Conservation (phyloP, 441 rosid species). For the Euphorbia schlechtendalii region DNA sequence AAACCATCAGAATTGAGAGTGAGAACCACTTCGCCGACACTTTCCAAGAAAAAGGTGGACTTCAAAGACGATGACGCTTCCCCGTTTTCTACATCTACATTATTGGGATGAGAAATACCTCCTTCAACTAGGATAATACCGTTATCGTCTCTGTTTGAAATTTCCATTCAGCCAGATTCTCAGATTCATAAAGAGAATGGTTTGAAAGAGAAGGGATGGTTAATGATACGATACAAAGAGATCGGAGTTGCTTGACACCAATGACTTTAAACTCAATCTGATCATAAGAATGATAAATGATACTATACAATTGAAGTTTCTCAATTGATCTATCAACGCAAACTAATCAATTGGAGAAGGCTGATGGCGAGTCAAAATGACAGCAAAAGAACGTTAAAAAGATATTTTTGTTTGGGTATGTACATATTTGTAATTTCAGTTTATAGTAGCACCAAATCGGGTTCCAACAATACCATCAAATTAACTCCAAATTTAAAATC, state of each 20-base stretch:
- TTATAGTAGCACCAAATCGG: not conserved
- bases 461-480: no score
- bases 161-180: slow-evolving; percentile 27
- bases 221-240: not conserved
- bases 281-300: slow-evolving; percentile 3
- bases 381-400: no score
- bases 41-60: slow-evolving; percentile 48
- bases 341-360: not conserved
- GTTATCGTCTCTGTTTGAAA: slow-evolving; percentile 14
- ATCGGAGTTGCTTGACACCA: not conserved
- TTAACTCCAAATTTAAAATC: no score
- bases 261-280: not conserved
- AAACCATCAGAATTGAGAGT: slow-evolving; percentile 49
- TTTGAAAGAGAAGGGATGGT: not conserved
- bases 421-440: not conserved
- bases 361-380: no score
- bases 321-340: not conserved
- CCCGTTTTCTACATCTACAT: slow-evolving; percentile 9
- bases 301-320: not conserved
- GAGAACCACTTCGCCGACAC: slow-evolving; percentile 58
- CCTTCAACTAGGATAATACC: not conserved
- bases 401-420: no score
- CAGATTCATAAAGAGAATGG: not conserved
- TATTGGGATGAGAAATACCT: slow-evolving; percentile 17
- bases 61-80: slow-evolving; percentile 23